These are phyloP conservation scores for Debaryomyces sp. DNA, from an alignment of 1,139 yeast genomes.

Conservation along the genomic window DNA sequence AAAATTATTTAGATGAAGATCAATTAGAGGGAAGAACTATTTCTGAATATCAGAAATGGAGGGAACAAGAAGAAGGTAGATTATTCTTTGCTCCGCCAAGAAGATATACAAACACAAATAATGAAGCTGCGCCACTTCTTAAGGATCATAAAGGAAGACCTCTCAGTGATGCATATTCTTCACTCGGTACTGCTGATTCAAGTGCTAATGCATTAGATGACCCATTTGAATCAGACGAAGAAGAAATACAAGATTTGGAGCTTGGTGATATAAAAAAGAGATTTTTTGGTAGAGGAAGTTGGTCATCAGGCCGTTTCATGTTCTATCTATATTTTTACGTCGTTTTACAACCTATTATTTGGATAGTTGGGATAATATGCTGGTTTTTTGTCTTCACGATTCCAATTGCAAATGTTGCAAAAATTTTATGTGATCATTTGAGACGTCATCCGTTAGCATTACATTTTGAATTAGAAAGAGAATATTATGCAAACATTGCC, in stretches of 20 bases:
- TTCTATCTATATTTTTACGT: constrained; percentile 77
- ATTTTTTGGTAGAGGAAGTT: constrained; percentile 88
- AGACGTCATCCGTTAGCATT: constrained; percentile 91
- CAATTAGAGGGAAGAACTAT: constrained; percentile 85
- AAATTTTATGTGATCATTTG: constrained; percentile 66
- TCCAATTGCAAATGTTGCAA: constrained; percentile 84
- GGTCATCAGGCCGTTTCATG: constrained; percentile 83
- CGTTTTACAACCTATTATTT: constrained; percentile 68
- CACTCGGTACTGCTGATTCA: constrained; percentile 26
- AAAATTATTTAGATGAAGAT: constrained; percentile 83
- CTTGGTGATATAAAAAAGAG: constrained; percentile 52
- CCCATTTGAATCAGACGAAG: constrained; percentile 12
- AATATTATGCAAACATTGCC: constrained; percentile 39
- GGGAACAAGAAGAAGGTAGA: constrained; percentile 72
- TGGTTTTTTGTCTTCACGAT: constrained; percentile 90
- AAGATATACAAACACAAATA: constrained; percentile 37
- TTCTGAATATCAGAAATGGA: constrained; percentile 88
- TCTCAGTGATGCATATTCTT: constrained; percentile 41
- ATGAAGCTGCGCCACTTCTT: constrained; percentile 41
- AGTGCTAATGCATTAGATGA: constrained; percentile 1
- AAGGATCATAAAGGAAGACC: constrained; percentile 51
- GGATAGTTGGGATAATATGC: constrained; percentile 57
- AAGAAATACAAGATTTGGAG: constrained; percentile 32
- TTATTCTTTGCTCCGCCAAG: constrained; percentile 72
- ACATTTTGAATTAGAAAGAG: constrained; percentile 63